phyloP scores from a whole-genome alignment of 495 filamentous ascomycete species.

The Articulospora tetracladia region DNA sequence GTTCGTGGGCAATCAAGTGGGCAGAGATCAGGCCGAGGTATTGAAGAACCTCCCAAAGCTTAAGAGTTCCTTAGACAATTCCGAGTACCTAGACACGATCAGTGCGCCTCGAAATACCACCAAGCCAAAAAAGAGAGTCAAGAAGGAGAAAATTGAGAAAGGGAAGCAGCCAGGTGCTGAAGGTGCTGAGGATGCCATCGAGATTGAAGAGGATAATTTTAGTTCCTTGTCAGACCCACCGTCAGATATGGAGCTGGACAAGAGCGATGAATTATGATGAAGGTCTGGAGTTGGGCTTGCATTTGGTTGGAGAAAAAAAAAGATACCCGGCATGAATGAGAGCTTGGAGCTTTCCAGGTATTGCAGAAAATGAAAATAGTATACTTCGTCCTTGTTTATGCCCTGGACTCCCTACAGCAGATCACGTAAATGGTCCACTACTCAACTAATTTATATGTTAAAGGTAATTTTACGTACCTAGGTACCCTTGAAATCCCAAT shows the following conservation, averaged over 20 bases:
- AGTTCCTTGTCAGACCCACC: constrained; percentile 4
- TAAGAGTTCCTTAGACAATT: constrained; percentile 47
- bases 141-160: constrained; percentile 27
- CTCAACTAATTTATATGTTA: too few relatives aligned
- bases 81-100: constrained; percentile 61
- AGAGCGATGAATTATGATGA: constrained; percentile 1
- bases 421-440: too few relatives aligned
- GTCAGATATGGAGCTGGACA: constrained; percentile 8
- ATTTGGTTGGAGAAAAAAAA: constrained; percentile 2
- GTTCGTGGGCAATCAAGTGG: constrained; percentile 37
- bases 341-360: not conserved
- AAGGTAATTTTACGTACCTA: too few relatives aligned
- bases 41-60: constrained; percentile 39
- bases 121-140: constrained; percentile 37
- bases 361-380: not conserved
- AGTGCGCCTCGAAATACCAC: constrained; percentile 45
- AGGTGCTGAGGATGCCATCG: constrained; percentile 2
- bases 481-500: too few relatives aligned
- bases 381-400: not conserved
- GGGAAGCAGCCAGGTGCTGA: constrained; percentile 9
- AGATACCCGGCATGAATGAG: constrained; percentile 12
- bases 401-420: not conserved
- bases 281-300: not conserved
- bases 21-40: constrained; percentile 1
- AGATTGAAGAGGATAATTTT: constrained; percentile 7